Conservation (phyloP, 2,329 filamentous ascomycete species). For the Colletotrichum lupini region DNA sequence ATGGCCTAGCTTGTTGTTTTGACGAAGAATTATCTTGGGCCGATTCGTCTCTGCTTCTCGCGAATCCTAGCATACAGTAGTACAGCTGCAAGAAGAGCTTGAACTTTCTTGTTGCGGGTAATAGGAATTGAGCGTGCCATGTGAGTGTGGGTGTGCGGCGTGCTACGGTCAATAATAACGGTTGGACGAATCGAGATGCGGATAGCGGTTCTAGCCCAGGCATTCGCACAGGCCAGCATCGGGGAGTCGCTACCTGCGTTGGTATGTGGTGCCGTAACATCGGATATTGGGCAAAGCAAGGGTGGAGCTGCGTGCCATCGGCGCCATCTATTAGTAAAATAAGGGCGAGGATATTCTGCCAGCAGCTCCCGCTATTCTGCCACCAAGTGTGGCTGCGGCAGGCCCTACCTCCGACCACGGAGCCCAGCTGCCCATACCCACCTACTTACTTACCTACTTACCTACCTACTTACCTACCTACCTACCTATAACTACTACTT, state of each 20-base stretch:
- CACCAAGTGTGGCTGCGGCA: too few relatives aligned
- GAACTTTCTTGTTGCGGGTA: neutral
- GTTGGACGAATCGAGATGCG: neutral
- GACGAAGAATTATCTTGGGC: slow-evolving; percentile 14
- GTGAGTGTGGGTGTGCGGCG: neutral
- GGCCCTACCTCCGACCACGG: too few relatives aligned
- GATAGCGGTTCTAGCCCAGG: neutral
- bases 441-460: too few relatives aligned
- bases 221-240: slow-evolving; percentile 3
- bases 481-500: too few relatives aligned
- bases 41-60: neutral
- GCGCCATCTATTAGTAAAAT: neutral
- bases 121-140: neutral
- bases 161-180: neutral
- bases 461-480: too few relatives aligned
- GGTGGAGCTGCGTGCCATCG: slow-evolving; percentile 18
- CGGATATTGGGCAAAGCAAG: slow-evolving; percentile 31
- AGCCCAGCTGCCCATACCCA: too few relatives aligned
- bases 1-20: slow-evolving; percentile 4
- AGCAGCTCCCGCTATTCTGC: too few relatives aligned
- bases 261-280: slow-evolving; percentile 25
- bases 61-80: slow-evolving; percentile 7
- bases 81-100: slow-evolving; percentile 22
- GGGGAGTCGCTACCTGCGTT: slow-evolving; percentile 30
- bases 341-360: too few relatives aligned